Conservation (phyloP, 441 rosid genomes). For the Euphorbia schlechtendalii region DNA sequence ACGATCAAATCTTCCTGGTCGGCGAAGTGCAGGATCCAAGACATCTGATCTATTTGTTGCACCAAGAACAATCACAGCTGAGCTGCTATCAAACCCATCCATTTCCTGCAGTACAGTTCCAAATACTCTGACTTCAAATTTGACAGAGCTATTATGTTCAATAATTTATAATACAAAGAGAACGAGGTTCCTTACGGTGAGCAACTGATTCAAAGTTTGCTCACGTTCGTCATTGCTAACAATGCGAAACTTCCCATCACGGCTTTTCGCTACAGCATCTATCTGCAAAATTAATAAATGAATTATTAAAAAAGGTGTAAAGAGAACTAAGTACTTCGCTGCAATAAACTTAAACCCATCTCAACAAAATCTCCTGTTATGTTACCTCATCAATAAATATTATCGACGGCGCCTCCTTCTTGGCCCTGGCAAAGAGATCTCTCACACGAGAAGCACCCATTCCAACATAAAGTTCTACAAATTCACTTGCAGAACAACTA, state of each 20-base stretch:
- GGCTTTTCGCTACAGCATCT: conserved; percentile 98
- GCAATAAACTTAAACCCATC: conserved; percentile 4
- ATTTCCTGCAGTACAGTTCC: conserved; percentile 61
- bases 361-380: background rate
- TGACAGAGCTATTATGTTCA: conserved; percentile 1
- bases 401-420: conserved; percentile 95
- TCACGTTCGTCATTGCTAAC: conserved; percentile 94
- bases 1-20: conserved; percentile 99
- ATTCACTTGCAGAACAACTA: conserved; percentile 98
- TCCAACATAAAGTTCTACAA: conserved; percentile 92
- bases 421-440: conserved; percentile 92
- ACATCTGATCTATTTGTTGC: conserved; percentile 95
- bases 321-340: background rate
- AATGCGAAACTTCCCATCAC: conserved; percentile 81
- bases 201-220: conserved; percentile 96
- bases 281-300: conserved; percentile 52
- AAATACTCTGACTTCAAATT: background rate
- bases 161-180: conserved; percentile 12
- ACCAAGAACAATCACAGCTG: conserved; percentile 71
- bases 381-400: conserved; percentile 93
- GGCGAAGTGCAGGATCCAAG: conserved; percentile 86
- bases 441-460: conserved; percentile 99
- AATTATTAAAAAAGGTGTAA: background rate
- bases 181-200: conserved; percentile 51
- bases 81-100: conserved; percentile 97